Percentiles rank a stretch among this genome's conserved stretches.
phyloP scores from a whole-genome alignment of 805 yeast species.

The Ascoidea tarda region DNA sequence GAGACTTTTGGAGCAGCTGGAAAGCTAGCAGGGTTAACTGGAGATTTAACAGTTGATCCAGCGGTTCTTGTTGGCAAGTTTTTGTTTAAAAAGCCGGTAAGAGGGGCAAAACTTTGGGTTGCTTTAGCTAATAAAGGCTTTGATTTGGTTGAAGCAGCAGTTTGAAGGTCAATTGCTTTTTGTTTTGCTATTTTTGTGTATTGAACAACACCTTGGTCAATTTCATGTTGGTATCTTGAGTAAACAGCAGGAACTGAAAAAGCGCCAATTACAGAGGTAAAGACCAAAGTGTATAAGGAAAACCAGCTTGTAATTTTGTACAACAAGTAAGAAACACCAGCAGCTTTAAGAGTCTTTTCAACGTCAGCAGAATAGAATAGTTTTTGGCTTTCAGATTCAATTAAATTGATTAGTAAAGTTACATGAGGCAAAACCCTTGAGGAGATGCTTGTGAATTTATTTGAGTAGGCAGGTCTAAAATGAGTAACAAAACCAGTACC shows the following conservation, averaged over 20 bases:
- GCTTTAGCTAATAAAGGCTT: conserved; percentile 44
- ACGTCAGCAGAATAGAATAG: conserved; percentile 56
- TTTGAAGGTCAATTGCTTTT: conserved; percentile 21
- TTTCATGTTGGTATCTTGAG: conserved; percentile 59
- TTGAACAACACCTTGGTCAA: conserved; percentile 42
- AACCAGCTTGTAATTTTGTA: conserved; percentile 66
- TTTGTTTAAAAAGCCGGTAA: conserved; percentile 37
- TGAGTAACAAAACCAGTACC: conserved; percentile 73
- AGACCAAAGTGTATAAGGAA: conserved; percentile 53
- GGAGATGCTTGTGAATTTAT: conserved; percentile 21
- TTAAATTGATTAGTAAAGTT: conserved; percentile 29
- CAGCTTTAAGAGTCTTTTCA: conserved; percentile 60
- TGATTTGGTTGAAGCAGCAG: conserved; percentile 36
- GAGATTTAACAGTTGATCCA: conserved; percentile 45
- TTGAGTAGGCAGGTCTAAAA: conserved; percentile 49
- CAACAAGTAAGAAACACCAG: conserved; percentile 45
- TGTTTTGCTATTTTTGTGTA: conserved; percentile 28
- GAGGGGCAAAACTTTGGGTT: conserved; percentile 51
- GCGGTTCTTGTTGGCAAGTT: conserved; percentile 48
- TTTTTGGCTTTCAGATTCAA: conserved; percentile 40
- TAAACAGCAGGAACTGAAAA: conserved; percentile 72
- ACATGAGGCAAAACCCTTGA: conserved; percentile 27
- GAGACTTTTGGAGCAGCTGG: too few relatives aligned
- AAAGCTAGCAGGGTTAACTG: conserved; percentile 8
- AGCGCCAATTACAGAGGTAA: conserved; percentile 40